Base-by-base conservation (phyloP, 768 basidiomycete species). In the Lanmaoa rubissima region DNA sequence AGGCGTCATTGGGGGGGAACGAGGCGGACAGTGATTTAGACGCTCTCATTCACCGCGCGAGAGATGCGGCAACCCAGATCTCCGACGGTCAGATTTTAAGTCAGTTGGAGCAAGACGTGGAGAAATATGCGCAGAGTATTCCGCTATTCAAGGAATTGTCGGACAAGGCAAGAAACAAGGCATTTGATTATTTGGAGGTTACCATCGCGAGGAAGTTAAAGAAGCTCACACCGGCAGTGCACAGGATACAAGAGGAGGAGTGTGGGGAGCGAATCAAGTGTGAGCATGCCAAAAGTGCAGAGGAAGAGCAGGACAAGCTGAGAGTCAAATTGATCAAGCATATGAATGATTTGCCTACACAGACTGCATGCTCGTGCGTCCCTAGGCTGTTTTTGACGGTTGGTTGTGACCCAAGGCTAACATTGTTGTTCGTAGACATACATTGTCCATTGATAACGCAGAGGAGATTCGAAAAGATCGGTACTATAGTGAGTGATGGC, bases 241-340 rank as follows among this genome's bases (percentile, higher is more conserved):
- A 64, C 43, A 52, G n/a, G 10, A 59, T 59, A 36, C 59, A 64
- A 40, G 40, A 48, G 8, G 42, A 60, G 0, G 57, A 52, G 0
- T 59, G 48, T 39, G 17, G 0, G 4, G 38, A 38, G 12, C 32
- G 9, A 12, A 55, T 61, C 39, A 43, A 41, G 16, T 34, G 17
- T 14, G 55, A 61, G 8, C 13, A 44, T 17, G 38, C 1, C 9
- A 58, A 26, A 26, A 26, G 10, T 0, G 64, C 57, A 12, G 46
- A 55, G 1, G 55, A 59, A 41, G 58, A 70, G 1, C 56, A 34
- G 5, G 6, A 39, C 1, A 46, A 38, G 17, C 9, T 67, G 17
- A 68, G 68, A 36, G 16, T 46, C 12, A 6, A 51, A 5, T 24
- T 70, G 13, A 72, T 70, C 49, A 44, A 41, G 17, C 45, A 56